These are phyloP conservation scores for Xerocomus cyaneibrunnescens DNA, from an alignment of 1,284 basidiomycete species.

Conservation along the genomic window DNA sequence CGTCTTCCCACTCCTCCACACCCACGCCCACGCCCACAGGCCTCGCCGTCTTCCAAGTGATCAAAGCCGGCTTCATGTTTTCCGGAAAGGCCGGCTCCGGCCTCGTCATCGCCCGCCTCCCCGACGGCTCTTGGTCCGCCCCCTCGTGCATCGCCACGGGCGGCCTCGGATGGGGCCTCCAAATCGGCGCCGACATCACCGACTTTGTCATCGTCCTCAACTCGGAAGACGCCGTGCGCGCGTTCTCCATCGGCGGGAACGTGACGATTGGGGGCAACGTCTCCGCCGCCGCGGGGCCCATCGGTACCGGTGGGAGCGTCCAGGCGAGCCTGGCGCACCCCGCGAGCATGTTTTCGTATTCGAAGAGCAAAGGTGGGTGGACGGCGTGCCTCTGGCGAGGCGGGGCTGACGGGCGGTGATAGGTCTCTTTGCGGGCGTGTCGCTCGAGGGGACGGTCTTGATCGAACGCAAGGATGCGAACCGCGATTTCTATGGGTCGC, in stretches of 20 bases:
- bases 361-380: conserved; percentile 80
- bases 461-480: conserved; percentile 96
- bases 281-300: conserved; percentile 85
- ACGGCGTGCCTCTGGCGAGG: too few species aligned
- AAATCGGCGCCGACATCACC: conserved; percentile 89
- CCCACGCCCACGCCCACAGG: conserved; percentile 39
- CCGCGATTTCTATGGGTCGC: conserved; percentile 92
- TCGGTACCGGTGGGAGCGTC: conserved; percentile 93
- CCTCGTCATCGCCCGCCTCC: conserved; percentile 90
- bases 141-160: conserved; percentile 98
- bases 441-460: conserved; percentile 92
- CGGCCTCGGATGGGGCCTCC: conserved; percentile 93
- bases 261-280: conserved; percentile 92
- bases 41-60: conserved; percentile 92
- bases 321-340: conserved; percentile 89
- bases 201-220: conserved; percentile 95
- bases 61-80: conserved; percentile 95
- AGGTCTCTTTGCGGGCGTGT: conserved; percentile 95
- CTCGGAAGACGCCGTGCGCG: conserved; percentile 92
- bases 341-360: conserved; percentile 97
- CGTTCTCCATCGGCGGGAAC: conserved; percentile 95
- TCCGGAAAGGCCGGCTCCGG: conserved; percentile 96
- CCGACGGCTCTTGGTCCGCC: conserved; percentile 96
- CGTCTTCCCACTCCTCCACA: neutral
- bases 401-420: conserved; percentile 12